Conservation (phyloP, 2,329 filamentous ascomycete genomes). For the Zymoseptoria passerinii region DNA sequence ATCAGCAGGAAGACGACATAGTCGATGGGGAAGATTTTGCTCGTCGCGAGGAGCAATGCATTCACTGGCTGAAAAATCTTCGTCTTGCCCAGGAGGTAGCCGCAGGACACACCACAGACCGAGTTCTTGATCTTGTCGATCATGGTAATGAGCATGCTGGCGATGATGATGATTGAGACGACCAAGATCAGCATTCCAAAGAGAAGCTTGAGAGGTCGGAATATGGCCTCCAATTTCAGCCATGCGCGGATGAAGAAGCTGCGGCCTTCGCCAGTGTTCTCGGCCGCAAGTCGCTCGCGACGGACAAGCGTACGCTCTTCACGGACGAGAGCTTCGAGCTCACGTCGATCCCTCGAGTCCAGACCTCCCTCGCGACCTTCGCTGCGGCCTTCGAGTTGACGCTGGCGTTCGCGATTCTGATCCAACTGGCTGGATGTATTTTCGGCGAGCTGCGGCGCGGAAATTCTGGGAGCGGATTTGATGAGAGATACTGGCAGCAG, state of each 20-base stretch:
- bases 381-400: conserved; percentile 81
- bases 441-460: conserved; percentile 67
- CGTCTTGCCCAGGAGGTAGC: conserved; percentile 80
- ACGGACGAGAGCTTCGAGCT: conserved; percentile 76
- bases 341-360: conserved; percentile 75
- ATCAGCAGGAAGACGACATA: conserved; percentile 82
- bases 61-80: conserved; percentile 95
- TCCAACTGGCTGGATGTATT: conserved; percentile 74
- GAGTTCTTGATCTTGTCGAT: conserved; percentile 97
- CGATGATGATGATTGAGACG: conserved; percentile 67
- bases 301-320: conserved; percentile 90
- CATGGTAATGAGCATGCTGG: conserved; percentile 88
- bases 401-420: conserved; percentile 81
- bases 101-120: conserved; percentile 79
- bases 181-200: conserved; percentile 71
- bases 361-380: conserved; percentile 66
- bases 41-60: conserved; percentile 73
- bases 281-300: conserved; percentile 76
- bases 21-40: conserved; percentile 81
- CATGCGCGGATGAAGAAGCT: conserved; percentile 65
- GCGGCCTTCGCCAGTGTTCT: conserved; percentile 68
- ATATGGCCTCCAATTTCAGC: conserved; percentile 71
- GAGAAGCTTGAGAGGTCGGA: conserved; percentile 81
- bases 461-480: conserved; percentile 81
- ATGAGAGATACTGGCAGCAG: conserved; percentile 84